Evolutionary conservation across 495 filamentous ascomycete genomes (phyloP).

Genomic region (Penicillium ochrochloron): DNA sequence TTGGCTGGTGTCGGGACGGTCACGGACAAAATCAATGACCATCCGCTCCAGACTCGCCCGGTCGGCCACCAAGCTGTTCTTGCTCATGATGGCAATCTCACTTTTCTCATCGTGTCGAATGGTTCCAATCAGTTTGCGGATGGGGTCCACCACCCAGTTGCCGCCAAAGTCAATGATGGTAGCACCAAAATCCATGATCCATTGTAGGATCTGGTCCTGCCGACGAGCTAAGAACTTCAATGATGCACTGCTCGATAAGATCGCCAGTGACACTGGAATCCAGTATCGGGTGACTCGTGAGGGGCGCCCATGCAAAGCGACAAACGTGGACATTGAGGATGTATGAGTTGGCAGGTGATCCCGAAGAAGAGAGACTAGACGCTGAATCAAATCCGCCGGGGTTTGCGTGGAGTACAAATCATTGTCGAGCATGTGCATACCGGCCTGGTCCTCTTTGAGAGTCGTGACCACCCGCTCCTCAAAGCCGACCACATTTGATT

Average conservation of each 20-base stretch:
- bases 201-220: conserved; percentile 72
- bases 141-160: conserved; percentile 92
- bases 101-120: conserved; percentile 89
- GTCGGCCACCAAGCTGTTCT: conserved; percentile 84
- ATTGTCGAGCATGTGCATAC: conserved; percentile 37
- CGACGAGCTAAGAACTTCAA: conserved; percentile 73
- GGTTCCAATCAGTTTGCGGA: conserved; percentile 80
- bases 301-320: conserved; percentile 71
- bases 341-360: conserved; percentile 63
- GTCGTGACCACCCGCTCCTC: conserved; percentile 71
- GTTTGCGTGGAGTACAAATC: conserved; percentile 34
- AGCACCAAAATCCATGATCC: conserved; percentile 73
- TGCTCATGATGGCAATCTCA: conserved; percentile 95
- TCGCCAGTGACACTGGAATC: conserved; percentile 65
- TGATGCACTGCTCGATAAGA: conserved; percentile 80
- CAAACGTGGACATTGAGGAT: conserved; percentile 49
- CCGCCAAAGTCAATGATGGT: conserved; percentile 88
- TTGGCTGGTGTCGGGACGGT: conserved; percentile 63
- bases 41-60: conserved; percentile 91
- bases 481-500: conserved; percentile 61
- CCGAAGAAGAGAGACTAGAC: conserved; percentile 68
- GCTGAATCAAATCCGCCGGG: conserved; percentile 64
- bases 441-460: conserved; percentile 63
- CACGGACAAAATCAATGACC: conserved; percentile 92
- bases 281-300: conserved; percentile 82